Evolutionary conservation across 257 asterid genomes (phyloP).

Genomic region (Penstemon newberryi): DNA sequence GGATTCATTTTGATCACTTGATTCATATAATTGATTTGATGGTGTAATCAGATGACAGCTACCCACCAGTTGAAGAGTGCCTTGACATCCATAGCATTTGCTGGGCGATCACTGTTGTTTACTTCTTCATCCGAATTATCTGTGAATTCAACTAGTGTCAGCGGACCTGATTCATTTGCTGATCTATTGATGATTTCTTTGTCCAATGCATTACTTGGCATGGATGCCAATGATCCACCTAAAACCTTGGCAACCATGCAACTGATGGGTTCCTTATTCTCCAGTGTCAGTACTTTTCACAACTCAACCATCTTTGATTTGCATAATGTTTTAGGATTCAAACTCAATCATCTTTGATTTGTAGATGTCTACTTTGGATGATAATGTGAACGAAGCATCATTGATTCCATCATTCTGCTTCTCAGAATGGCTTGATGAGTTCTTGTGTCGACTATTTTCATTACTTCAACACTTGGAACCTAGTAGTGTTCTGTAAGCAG

Average conservation of each 20-base stretch:
- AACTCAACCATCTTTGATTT: not conserved
- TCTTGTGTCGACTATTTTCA: conserved; percentile 83
- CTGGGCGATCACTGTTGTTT: conserved; percentile 81
- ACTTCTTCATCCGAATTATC: conserved; percentile 50
- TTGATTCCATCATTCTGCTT: conserved; percentile 64
- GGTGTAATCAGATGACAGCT: conserved; percentile 81
- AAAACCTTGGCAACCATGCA: conserved; percentile 98
- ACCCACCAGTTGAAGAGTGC: conserved; percentile 99
- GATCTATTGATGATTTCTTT: conserved; percentile 84
- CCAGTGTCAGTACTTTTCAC: conserved; percentile 61
- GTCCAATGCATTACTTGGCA: conserved; percentile 91
- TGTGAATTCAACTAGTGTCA: conserved; percentile 43
- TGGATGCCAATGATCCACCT: conserved; percentile 99
- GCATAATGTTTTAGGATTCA: conserved; percentile 19
- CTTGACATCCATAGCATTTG: conserved; percentile 83
- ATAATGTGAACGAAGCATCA: conserved; percentile 53
- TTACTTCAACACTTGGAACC: conserved; percentile 97
- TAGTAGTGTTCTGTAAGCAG: conserved; percentile 80
- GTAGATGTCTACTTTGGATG: conserved; percentile 89
- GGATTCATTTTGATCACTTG: conserved; percentile 17
- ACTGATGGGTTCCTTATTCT: conserved; percentile 87
- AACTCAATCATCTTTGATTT: conserved; percentile 42
- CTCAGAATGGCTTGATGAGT: conserved; percentile 99
- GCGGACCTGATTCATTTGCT: conserved; percentile 58
- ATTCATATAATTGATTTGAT: conserved; percentile 29